Evolutionary conservation across 176 grass and related monocot genomes (phyloP).

Genomic region (Oryza meyeriana): DNA sequence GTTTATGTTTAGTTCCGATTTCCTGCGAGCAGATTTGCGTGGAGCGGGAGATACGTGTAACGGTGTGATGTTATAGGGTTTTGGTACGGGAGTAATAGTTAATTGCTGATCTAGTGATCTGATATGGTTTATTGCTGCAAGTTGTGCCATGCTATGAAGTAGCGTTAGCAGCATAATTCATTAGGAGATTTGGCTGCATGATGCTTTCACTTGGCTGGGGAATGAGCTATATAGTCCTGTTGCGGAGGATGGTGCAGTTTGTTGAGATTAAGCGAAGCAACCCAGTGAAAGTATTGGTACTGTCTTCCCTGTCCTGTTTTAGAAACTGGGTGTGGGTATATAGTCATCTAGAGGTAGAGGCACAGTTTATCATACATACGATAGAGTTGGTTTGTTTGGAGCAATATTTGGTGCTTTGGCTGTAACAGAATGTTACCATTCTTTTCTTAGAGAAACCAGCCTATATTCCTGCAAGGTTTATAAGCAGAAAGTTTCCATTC

Average conservation of each 20-base stretch:
- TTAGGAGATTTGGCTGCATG: background rate
- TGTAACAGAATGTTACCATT: background rate
- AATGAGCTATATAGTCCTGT: background rate
- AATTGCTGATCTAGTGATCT: conserved; percentile 27
- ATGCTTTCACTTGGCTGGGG: background rate
- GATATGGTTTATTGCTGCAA: background rate
- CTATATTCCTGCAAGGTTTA: background rate
- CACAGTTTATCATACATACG: background rate
- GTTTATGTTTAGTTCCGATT: background rate
- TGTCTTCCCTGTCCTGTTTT: background rate
- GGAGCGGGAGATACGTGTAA: background rate
- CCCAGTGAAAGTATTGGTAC: background rate
- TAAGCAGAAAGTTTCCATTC: background rate
- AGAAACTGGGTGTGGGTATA: background rate
- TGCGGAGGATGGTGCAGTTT: background rate
- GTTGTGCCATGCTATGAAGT: background rate
- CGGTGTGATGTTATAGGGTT: background rate
- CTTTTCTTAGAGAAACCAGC: background rate
- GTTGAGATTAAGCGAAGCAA: background rate
- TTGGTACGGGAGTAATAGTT: background rate
- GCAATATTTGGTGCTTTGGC: background rate
- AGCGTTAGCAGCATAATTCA: background rate
- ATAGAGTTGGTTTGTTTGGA: background rate
- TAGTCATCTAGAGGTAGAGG: background rate
- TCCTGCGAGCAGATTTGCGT: background rate